Evolutionary conservation across 352 stramenopile genomes (phyloP), one percentile per base, ranked within the genome.

Genomic region (Phytophthora syringae): DNA sequence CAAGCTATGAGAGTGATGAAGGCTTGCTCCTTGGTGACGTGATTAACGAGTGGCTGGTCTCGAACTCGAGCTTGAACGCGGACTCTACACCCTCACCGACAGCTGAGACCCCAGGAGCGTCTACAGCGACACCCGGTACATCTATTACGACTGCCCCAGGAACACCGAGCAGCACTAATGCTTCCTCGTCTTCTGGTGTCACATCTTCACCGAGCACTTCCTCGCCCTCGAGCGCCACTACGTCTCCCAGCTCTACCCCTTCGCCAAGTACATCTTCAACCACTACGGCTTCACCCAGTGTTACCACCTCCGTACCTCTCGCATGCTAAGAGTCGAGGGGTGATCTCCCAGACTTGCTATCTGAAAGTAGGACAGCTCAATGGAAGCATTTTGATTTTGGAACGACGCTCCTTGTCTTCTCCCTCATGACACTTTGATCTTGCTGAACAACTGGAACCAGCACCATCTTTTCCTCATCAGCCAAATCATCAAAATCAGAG

Each of bases 31-130:
- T 79, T 6, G 70, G 70, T 9, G 58, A 70, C 43, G 59, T 79
- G 7, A 62, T 79, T 7, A 76, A 72, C 36, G 48, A 54, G 15
- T 79, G 70, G 70, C 27, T 79, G 25, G 49, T 64, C 16, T 74
- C 64, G 28, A 76, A 72, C 16, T 60, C 67, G 36, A 64, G 56
- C 37, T 52, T 75, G 55, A 67, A 71, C 32, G 55, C 47, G 18
- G 37, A 48, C 16, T 43, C 57, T 13, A 59, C 64, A 12, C 43
- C 43, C 20, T 27, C 50, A 48, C 56, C 63, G n/a, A 63, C 39
- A 39, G 36, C 52, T 12, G n/a, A 18, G 44, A 59, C 7, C 30
- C 39, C 60, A 20, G 54, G n/a, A 32, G 25, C 40, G 28, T 53
- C 49, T 15, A 57, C 44, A 10, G 6, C 6, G 20, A 48, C 13